phyloP scores from a whole-genome alignment of 2,329 filamentous ascomycete genomes.

The Botrytis aclada region DNA sequence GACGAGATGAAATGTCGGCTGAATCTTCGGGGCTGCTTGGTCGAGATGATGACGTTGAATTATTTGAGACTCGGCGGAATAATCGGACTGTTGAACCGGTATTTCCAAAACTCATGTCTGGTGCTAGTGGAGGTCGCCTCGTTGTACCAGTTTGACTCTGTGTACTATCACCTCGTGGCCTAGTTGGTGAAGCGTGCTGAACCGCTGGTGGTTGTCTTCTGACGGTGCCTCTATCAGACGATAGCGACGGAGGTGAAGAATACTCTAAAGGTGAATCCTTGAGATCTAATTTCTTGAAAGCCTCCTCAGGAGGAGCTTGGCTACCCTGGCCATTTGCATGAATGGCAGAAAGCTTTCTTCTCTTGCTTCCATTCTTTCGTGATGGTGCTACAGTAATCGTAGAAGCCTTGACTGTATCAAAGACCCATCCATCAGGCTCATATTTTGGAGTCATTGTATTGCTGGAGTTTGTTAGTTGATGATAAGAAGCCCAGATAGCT shows the following conservation, averaged over 20 bases:
- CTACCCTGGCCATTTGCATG: conserved; percentile 42
- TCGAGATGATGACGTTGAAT: conserved; percentile 39
- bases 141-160: conserved; percentile 33
- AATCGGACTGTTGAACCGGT: conserved; percentile 86
- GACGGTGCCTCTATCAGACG: conserved; percentile 59
- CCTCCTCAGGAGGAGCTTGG: conserved; percentile 49
- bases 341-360: conserved; percentile 56
- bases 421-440: conserved; percentile 87
- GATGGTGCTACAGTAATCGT: conserved; percentile 51
- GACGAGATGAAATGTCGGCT: conserved; percentile 30
- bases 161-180: conserved; percentile 31
- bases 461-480: conserved; percentile 38
- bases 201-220: conserved; percentile 40
- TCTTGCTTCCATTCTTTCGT: conserved; percentile 50
- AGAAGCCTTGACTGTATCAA: conserved; percentile 79
- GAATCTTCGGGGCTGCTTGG: conserved; percentile 30
- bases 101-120: conserved; percentile 93
- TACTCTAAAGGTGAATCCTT: conserved; percentile 59
- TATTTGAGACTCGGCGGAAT: conserved; percentile 83
- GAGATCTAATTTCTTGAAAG: conserved; percentile 57
- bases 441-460: conserved; percentile 64
- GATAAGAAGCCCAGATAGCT: background rate
- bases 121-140: conserved; percentile 72
- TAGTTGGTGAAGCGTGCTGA: conserved; percentile 35
- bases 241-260: conserved; percentile 51